Evolutionary conservation across 2,329 filamentous ascomycete genomes (phyloP).

Genomic region (Tolypocladium capitatum): DNA sequence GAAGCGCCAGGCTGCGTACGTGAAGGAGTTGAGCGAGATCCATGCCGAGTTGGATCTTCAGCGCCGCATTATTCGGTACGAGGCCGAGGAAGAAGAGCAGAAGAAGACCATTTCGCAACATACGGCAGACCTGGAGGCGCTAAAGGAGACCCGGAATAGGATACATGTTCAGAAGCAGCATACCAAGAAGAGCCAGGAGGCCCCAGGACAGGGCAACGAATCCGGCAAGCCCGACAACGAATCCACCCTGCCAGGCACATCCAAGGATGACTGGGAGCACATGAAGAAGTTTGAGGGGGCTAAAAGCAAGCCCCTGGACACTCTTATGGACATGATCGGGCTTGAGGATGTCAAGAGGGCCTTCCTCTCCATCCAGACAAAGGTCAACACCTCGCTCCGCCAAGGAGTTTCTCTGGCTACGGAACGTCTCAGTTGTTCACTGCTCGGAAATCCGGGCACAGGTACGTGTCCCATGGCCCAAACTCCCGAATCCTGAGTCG

Average conservation of each 20-base stretch:
- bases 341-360: conserved; percentile 54
- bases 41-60: conserved; percentile 41
- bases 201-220: too few relatives aligned
- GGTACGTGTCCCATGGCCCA: conserved; percentile 26
- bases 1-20: conserved; percentile 29
- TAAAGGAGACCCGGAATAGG: conserved; percentile 19
- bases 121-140: conserved; percentile 27
- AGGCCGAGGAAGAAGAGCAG: conserved; percentile 29
- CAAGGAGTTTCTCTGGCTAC: conserved; percentile 41
- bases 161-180: not conserved
- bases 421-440: conserved; percentile 47
- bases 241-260: too few relatives aligned
- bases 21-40: conserved; percentile 29
- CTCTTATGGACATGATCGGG: conserved; percentile 57
- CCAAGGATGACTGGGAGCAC: conserved; percentile 42
- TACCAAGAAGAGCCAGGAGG: not conserved
- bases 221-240: too few relatives aligned
- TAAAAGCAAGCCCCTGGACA: conserved; percentile 40
- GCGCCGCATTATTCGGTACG: conserved; percentile 27
- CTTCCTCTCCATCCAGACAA: conserved; percentile 49
- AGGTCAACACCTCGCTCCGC: conserved; percentile 44
- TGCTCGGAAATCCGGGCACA: conserved; percentile 66
- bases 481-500: too few relatives aligned
- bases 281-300: conserved; percentile 42
- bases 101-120: conserved; percentile 30